Base-by-base conservation (phyloP, 2,329 filamentous ascomycete species). In the Ophiosphaerella narmari region DNA sequence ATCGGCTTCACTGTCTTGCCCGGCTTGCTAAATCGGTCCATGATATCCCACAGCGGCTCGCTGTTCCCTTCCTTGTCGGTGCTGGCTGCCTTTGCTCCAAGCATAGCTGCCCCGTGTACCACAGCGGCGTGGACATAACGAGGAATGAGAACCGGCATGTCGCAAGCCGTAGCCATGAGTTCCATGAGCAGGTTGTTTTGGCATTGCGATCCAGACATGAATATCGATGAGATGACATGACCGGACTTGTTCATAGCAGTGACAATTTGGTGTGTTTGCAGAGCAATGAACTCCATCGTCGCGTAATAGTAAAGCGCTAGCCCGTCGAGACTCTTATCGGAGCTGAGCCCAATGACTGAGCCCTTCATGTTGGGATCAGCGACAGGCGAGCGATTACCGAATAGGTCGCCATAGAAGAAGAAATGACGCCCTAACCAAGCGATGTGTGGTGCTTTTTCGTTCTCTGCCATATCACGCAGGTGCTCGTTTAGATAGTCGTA, bases 141-240 rank as follows among this genome's bases (percentile, higher is more conserved):
- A 0, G 94, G 94, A 48, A 97, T 96, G 33, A 97, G 79, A 16
- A 99, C 93, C 1, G 93, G 93, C 87, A 96, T 92, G 61, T 86
- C 82, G 75, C 93, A 97, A 0, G 88, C 89, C 0, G 92, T 94
- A 12, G 94, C 91, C 63, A 99, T 88, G 13, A 99, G 84, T 50
- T 86, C 83, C 87, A 99, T 96, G 47, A 99, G 81, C 52, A 97
- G 85, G 31, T 88, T 85, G 74, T 99, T 99, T 76, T 97, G 92
- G 79, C 94, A 99, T 74, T 97, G 94, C 9, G 90, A 95, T 54
- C 94, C 94, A 4, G 91, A 96, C 94, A 99, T 97, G 84, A 97
- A 99, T 75, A 99, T 96, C 57, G 88, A 93, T 42, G 82, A 86
- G 73, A 99, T 92, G 61, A 83, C 80, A 77, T 99, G 94, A 8